Evolutionary conservation across 2,329 filamentous ascomycete species (phyloP).

Genomic region (Xylariaceae sp.): DNA sequence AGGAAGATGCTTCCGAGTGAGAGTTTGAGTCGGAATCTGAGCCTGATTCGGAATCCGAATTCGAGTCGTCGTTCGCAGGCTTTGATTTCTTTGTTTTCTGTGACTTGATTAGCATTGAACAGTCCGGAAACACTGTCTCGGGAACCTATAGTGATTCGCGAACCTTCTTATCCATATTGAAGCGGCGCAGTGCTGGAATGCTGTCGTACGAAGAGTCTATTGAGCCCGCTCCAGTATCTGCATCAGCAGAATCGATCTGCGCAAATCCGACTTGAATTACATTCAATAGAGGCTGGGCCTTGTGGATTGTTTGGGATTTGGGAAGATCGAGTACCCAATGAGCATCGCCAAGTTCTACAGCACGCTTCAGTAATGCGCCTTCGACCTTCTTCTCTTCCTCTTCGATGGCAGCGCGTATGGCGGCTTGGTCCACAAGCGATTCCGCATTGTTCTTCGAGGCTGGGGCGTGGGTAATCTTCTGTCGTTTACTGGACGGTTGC

Average conservation of each 20-base stretch:
- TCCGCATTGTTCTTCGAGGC: slow-evolving; percentile 35
- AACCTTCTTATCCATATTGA: slow-evolving; percentile 33
- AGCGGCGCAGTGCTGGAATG: slow-evolving; percentile 26
- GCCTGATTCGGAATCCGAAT: slow-evolving; percentile 35
- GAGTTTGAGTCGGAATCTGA: slow-evolving; percentile 23
- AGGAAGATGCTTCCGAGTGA: slow-evolving; percentile 22
- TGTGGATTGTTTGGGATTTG: slow-evolving; percentile 29
- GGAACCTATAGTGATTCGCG: too few species aligned
- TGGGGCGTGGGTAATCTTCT: slow-evolving; percentile 44
- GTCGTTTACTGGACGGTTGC: slow-evolving; percentile 61
- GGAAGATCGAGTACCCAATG: slow-evolving; percentile 68
- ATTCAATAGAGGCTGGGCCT: slow-evolving; percentile 40
- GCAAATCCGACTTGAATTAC: slow-evolving; percentile 62
- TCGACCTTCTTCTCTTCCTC: slow-evolving; percentile 64
- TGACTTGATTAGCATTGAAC: slow-evolving; percentile 27
- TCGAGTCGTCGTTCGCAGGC: slow-evolving; percentile 31
- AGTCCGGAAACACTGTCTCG: neutral
- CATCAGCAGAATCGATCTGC: slow-evolving; percentile 30
- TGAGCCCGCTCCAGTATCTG: slow-evolving; percentile 20
- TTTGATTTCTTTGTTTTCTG: slow-evolving; percentile 30
- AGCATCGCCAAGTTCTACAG: slow-evolving; percentile 62
- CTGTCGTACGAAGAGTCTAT: slow-evolving; percentile 13
- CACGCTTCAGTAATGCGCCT: slow-evolving; percentile 57
- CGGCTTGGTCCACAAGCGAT: slow-evolving; percentile 52
- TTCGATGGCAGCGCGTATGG: slow-evolving; percentile 60